Evolutionary conservation across 768 basidiomycete genomes (phyloP).

Genomic region (Mycena pura): DNA sequence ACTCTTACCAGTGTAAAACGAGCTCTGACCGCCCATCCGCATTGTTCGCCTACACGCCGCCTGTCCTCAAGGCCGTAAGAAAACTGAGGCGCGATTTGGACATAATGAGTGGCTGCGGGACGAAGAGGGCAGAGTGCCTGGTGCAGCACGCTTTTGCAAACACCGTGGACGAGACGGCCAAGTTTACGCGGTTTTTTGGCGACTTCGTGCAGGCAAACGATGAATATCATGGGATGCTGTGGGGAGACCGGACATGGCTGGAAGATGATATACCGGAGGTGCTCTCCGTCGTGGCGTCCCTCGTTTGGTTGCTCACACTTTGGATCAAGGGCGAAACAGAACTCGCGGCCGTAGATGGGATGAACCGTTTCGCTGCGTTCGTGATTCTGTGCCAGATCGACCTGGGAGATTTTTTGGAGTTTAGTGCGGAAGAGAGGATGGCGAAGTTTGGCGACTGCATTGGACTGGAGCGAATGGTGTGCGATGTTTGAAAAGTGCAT

Average conservation of each 20-base stretch:
- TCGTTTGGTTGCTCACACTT: neutral
- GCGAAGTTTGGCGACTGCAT: slow-evolving; percentile 53
- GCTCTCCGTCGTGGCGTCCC: neutral
- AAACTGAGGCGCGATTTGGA: slow-evolving; percentile 68
- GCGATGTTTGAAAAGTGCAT: neutral
- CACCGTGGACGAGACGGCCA: slow-evolving; percentile 62
- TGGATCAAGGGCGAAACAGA: slow-evolving; percentile 62
- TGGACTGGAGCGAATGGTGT: slow-evolving; percentile 59
- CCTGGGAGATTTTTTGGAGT: slow-evolving; percentile 61
- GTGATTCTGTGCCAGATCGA: slow-evolving; percentile 62
- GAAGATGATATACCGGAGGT: slow-evolving; percentile 62
- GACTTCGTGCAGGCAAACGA: slow-evolving; percentile 59
- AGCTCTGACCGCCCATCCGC: slow-evolving; percentile 21
- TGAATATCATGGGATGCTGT: slow-evolving; percentile 50
- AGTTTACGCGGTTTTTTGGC: slow-evolving; percentile 61
- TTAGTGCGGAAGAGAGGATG: slow-evolving; percentile 54
- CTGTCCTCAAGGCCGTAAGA: slow-evolving; percentile 72
- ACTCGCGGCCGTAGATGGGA: slow-evolving; percentile 60
- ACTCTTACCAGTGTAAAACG: slow-evolving; percentile 38
- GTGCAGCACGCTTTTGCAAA: slow-evolving; percentile 70
- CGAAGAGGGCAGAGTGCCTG: slow-evolving; percentile 49
- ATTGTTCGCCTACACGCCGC: slow-evolving; percentile 64
- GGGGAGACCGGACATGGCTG: slow-evolving; percentile 72
- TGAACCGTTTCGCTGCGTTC: slow-evolving; percentile 77
- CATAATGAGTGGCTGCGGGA: slow-evolving; percentile 65